Evolutionary conservation across 371 early-diverging fungal genomes (phyloP), one percentile per base, ranked within the genome.

Genomic region (Choanephora cucurbitarum): DNA sequence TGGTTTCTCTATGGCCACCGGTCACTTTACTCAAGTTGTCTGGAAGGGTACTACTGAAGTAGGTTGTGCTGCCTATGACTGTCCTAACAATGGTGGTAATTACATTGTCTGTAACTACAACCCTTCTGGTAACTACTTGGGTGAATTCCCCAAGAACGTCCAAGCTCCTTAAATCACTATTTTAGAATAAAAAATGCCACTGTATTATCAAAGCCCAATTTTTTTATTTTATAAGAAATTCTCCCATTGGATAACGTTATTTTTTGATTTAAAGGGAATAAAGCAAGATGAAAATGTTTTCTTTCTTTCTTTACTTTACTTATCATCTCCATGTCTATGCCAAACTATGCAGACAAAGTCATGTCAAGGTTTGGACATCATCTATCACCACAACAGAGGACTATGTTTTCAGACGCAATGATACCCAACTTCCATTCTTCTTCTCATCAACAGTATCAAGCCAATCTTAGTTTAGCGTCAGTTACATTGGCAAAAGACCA

Each of bases 11-110:
- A 9, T 5, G 10, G 5, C 49, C 9, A 70, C 70, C 18, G 81
- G 81, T 23, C 81, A 80, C 48, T 80, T 77, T 44, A 77, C 78
- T 23, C 72, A 73, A 41, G 66, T 81, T 1, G 82, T 79, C 15
- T 81, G 82, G 77, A 70, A 70, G 49, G 43, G 49, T 24, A 77
- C 79, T 22, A 71, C 60, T 33, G 39, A 69, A 8, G 50, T 81
- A 4, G 79, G 82, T 6, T 79, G 82, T 39, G 79, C 72, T 67
- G 60, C 71, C 53, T 60, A 50, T 28, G 41, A 28, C 21, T 81
- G 81, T 66, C 52, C 66, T 32, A 60, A 60, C 40, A 18, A 41
- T 18, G 42, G 44, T 34, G 44, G 49, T n/a, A 52, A 55, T 22
- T 60, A 58, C 40, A 55, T 56, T 37, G 67, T 67, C 32, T 81